Conservation (phyloP, 208 protist species). For the Kentomonas sorsogonicus region DNA sequence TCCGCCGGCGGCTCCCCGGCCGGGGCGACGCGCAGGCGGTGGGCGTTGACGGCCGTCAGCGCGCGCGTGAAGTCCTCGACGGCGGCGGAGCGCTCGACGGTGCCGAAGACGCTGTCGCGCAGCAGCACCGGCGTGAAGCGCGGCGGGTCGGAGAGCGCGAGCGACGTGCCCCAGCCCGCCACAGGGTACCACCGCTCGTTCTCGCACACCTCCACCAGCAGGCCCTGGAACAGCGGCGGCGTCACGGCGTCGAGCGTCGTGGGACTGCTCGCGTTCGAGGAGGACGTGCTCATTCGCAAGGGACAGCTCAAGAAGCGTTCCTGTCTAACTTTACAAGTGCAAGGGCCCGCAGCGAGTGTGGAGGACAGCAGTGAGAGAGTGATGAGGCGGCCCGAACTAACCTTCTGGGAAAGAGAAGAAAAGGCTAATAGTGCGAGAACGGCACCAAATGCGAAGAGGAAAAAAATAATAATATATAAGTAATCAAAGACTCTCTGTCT, state of each 20-base stretch:
- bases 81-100: constrained; percentile 14
- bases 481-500: too few relatives aligned
- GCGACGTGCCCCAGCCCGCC: constrained; percentile 49
- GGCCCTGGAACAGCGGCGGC: constrained; percentile 20
- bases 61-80: constrained; percentile 18
- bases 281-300: constrained; percentile 59
- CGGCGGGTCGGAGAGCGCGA: constrained; percentile 34
- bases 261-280: constrained; percentile 24
- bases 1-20: too few relatives aligned
- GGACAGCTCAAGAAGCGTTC: too few relatives aligned
- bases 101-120: constrained; percentile 3
- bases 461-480: too few relatives aligned
- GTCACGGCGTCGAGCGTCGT: constrained; percentile 14
- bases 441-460: too few relatives aligned
- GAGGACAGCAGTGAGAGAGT: too few relatives aligned
- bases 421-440: too few relatives aligned
- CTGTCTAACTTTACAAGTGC: too few relatives aligned
- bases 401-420: too few relatives aligned
- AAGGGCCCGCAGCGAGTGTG: too few relatives aligned
- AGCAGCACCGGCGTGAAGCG: constrained; percentile 32
- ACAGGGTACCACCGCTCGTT: constrained; percentile 69
- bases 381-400: too few relatives aligned
- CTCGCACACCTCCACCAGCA: constrained; percentile 43
- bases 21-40: background rate
- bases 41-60: constrained; percentile 9